A percentile compares a stretch with the other conserved stretches of the same genome.
Conservation (phyloP, 441 rosid species). For the Cnidoscolus chayamansa region DNA sequence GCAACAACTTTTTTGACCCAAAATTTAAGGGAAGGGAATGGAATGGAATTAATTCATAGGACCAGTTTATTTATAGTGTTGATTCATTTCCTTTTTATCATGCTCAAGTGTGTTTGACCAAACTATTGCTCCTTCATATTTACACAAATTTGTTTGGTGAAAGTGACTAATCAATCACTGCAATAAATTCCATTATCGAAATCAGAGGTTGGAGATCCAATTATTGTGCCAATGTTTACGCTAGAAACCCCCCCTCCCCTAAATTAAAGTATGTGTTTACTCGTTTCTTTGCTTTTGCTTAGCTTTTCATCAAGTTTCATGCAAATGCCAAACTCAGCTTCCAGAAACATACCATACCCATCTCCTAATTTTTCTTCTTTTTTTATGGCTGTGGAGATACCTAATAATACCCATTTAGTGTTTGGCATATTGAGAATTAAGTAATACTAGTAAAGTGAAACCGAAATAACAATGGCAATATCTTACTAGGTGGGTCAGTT, state of each 20-base stretch:
- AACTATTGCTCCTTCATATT: not conserved
- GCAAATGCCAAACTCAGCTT: not conserved
- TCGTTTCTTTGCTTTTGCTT: not conserved
- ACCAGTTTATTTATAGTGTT: constrained; percentile 1
- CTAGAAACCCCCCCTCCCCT: not conserved
- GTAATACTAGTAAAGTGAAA: constrained; percentile 6
- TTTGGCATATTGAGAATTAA: not conserved
- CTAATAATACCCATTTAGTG: not conserved
- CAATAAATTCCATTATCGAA: constrained; percentile 16
- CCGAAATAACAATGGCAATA: constrained; percentile 20
- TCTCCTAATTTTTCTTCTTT: not conserved
- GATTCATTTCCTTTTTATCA: not conserved
- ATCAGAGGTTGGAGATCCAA: constrained; percentile 16
- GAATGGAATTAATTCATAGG: constrained; percentile 3
- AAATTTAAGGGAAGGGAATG: not conserved
- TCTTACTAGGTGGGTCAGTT: not conserved
- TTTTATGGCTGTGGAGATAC: not conserved
- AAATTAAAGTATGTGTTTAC: too few relatives aligned
- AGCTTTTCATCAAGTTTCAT: constrained; percentile 1
- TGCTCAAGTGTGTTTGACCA: constrained; percentile 15
- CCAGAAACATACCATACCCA: not conserved
- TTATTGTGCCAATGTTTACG: not conserved
- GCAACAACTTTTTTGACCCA: constrained; percentile 12
- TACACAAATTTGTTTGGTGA: constrained; percentile 8
- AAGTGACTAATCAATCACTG: constrained; percentile 32